Percentiles rank a stretch among this genome's conserved stretches.
phyloP scores from a whole-genome alignment of 805 yeast species.

The Starmerella riodocensis region DNA sequence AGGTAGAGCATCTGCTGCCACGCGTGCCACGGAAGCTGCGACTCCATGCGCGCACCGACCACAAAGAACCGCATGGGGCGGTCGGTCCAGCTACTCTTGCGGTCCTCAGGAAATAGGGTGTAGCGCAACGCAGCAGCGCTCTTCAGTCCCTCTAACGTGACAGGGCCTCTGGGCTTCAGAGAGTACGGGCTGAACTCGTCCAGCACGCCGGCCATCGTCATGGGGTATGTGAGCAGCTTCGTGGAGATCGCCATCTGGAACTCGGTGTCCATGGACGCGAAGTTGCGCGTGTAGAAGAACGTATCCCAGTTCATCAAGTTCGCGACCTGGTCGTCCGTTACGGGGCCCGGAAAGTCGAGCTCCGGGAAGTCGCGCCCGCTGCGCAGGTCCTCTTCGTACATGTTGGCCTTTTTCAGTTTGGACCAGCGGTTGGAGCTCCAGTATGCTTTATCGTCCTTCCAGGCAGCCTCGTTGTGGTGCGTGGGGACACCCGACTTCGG shows the following conservation, averaged over 20 bases:
- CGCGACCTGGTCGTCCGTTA: constrained; percentile 56
- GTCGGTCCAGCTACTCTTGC: constrained; percentile 51
- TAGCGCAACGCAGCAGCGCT: constrained; percentile 86
- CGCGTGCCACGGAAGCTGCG: constrained; percentile 83
- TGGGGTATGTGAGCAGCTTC: constrained; percentile 83
- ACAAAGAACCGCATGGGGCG: constrained; percentile 83
- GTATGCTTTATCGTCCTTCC: constrained; percentile 68
- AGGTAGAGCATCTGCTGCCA: constrained; percentile 87
- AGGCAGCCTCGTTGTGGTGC: constrained; percentile 78
- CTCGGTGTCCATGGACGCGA: constrained; percentile 92
- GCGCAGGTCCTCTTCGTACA: constrained; percentile 87
- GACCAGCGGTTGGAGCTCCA: constrained; percentile 57
- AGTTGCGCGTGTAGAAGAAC: constrained; percentile 81
- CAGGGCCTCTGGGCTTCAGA: constrained; percentile 69
- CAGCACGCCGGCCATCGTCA: constrained; percentile 71
- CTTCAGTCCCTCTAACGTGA: constrained; percentile 84
- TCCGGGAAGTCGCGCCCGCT: constrained; percentile 92
- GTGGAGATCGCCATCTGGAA: constrained; percentile 92
- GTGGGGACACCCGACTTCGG: constrained; percentile 95
- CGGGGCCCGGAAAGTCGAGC: constrained; percentile 78
- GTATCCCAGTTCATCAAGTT: constrained; percentile 85
- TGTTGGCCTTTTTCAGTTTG: constrained; percentile 69
- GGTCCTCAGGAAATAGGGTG: constrained; percentile 64
- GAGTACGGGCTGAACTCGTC: constrained; percentile 79
- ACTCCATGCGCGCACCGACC: constrained; percentile 84